Evolutionary conservation across 257 asterid genomes (phyloP), one percentile per base, ranked within the genome.

Genomic region (Solanum ossicruentum): DNA sequence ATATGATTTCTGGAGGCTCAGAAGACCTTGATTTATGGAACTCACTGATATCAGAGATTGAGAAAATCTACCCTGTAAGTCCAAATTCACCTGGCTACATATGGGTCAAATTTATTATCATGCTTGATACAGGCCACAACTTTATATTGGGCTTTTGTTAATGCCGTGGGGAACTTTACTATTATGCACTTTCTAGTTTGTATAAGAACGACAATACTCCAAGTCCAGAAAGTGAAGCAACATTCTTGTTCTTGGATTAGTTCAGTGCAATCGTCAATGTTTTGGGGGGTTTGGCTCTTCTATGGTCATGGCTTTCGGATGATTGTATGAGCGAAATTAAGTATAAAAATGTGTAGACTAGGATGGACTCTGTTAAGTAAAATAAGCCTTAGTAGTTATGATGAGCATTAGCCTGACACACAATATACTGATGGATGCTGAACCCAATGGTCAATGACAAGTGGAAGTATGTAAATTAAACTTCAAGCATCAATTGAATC

Each of bases 21-120:
- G 69, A 49, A 83, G 95, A 93, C 89, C 93, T 91, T 89, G 88
- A 85, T 87, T 88, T 93, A 17, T 94, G 98, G 98, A 90, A 84
- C 75, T 83, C 88, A 21, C 84, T 96, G 87, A 89, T 96, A 86
- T 88, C 85, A 75, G 98, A 92, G 90, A 87, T 93, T 82, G 98
- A 94, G 85, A 87, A 86, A 84, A 84, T 87, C 55, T 86, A 84
- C 84, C 89, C 88, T 52, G 99, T 96, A 91, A 84, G 95, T 85
- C 36, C 72, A 56, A 54, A 72, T 58, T 78, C 26, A 28, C 65
- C 10, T 78, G 82, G 82, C 82, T 78, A 26, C 82, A 52, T 52
- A 32, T 51, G 17, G 65, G 23, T 52, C 82, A 78, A 78, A 52
- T 78, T 78, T 52, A 16, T 15, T 26, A 78, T 78, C 10, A 78